These are phyloP conservation scores for Plasmodium inui DNA, from an alignment of 169 alveolate genomes.

Conservation along the genomic window DNA sequence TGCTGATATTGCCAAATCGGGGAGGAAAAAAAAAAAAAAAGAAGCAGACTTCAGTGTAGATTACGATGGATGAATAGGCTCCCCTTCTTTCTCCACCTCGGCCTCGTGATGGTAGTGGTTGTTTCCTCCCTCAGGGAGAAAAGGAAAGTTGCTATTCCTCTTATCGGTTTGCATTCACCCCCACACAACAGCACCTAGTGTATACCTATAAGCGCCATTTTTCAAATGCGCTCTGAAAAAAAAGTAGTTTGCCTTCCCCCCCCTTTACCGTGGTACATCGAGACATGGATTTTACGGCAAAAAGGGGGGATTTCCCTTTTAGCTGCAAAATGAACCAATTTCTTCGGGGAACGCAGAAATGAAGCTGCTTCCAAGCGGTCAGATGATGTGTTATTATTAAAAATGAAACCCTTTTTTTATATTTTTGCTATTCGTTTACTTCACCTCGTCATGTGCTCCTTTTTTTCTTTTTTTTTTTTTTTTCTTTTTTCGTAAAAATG, in stretches of 20 bases:
- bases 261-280: background rate
- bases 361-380: background rate
- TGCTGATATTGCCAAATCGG: too few species aligned
- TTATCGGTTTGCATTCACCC: background rate
- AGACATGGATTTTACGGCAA: background rate
- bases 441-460: background rate
- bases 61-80: background rate
- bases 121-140: background rate
- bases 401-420: background rate
- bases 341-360: background rate
- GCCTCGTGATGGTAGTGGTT: background rate
- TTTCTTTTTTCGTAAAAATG: too few species aligned
- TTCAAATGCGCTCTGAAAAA: background rate
- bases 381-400: background rate
- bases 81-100: background rate
- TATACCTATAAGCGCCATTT: background rate
- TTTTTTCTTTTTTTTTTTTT: too few species aligned
- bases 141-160: background rate
- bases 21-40: background rate
- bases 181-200: background rate
- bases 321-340: background rate
- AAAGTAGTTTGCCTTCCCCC: background rate
- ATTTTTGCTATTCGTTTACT: background rate
- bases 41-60: background rate
- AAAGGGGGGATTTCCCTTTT: background rate